phyloP scores from a whole-genome alignment of 108 stramenopile species.

The Asterionellopsis glacialis region DNA sequence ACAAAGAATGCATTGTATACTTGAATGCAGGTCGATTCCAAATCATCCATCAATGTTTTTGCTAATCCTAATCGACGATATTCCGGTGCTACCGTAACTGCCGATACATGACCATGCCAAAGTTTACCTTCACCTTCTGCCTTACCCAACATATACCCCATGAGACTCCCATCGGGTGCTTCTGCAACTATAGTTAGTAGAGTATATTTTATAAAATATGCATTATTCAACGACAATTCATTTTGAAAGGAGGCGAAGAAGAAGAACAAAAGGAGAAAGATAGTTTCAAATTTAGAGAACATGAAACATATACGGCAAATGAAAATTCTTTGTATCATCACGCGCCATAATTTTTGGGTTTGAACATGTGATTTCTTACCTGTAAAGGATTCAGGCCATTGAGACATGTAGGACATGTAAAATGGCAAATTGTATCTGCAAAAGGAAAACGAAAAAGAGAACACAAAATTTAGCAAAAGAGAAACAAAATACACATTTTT shows the following conservation, averaged over 20 bases:
- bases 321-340: not conserved
- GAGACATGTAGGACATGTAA: conserved; percentile 91
- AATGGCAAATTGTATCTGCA: conserved; percentile 75
- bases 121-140: conserved; percentile 88
- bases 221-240: not conserved
- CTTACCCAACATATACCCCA: conserved; percentile 89
- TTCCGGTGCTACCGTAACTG: conserved; percentile 92
- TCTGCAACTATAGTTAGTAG: conserved; percentile 81
- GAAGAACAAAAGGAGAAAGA: not conserved
- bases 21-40: conserved; percentile 75
- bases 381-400: conserved; percentile 94
- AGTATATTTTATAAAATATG: not conserved
- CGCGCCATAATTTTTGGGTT: no score
- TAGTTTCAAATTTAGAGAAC: not conserved
- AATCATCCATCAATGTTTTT: conserved; percentile 89
- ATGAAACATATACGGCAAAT: not conserved
- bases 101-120: conserved; percentile 99
- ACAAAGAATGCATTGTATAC: conserved; percentile 94
- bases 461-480: no score
- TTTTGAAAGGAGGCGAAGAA: not conserved
- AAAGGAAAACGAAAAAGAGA: no score
- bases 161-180: conserved; percentile 65
- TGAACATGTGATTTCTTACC: no score
- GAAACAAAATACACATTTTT: no score
- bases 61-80: conserved; percentile 90